Percentiles rank a stretch among this genome's conserved stretches.
Conservation (phyloP, 2,329 filamentous ascomycete species). For the Clonostachys chloroleuca region DNA sequence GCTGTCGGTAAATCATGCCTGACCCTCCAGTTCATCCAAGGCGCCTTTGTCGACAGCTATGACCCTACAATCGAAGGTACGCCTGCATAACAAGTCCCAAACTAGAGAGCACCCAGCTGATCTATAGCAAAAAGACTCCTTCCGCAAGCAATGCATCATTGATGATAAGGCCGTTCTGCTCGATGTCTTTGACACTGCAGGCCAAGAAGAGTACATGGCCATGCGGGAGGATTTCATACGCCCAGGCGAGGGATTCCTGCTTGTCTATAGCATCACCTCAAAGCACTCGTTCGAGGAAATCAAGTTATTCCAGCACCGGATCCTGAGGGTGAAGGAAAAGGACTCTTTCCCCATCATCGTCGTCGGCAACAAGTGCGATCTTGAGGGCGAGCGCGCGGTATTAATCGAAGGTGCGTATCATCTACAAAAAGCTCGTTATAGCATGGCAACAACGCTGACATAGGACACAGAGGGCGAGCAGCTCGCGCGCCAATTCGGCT, state of each 20-base stretch:
- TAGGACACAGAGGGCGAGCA: constrained; percentile 73
- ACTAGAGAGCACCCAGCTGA: background rate
- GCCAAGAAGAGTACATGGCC: constrained; percentile 98
- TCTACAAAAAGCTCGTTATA: too few relatives aligned
- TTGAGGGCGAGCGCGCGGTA: constrained; percentile 88
- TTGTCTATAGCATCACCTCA: constrained; percentile 98
- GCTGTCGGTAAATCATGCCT: constrained; percentile 99
- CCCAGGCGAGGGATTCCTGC: constrained; percentile 94
- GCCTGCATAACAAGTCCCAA: constrained; percentile 16
- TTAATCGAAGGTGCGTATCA: constrained; percentile 73
- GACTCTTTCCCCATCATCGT: constrained; percentile 99
- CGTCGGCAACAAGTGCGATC: constrained; percentile 98
- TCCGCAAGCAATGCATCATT: constrained; percentile 99
- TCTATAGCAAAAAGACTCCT: constrained; percentile 65
- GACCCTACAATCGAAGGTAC: constrained; percentile 98
- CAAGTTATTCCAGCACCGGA: constrained; percentile 97
- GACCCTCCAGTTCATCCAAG: constrained; percentile 93
- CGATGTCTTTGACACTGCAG: constrained; percentile 96
- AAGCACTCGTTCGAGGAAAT: constrained; percentile 98
- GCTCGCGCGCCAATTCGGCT: constrained; percentile 81
- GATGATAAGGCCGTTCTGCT: constrained; percentile 97
- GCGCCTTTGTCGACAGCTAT: constrained; percentile 98
- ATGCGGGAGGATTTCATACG: constrained; percentile 99
- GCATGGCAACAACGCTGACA: constrained; percentile 1
- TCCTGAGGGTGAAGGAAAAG: constrained; percentile 97